Evolutionary conservation across 2,329 filamentous ascomycete genomes (phyloP), one percentile per base, ranked within the genome.

Genomic region (Neonectria neomacrospora): DNA sequence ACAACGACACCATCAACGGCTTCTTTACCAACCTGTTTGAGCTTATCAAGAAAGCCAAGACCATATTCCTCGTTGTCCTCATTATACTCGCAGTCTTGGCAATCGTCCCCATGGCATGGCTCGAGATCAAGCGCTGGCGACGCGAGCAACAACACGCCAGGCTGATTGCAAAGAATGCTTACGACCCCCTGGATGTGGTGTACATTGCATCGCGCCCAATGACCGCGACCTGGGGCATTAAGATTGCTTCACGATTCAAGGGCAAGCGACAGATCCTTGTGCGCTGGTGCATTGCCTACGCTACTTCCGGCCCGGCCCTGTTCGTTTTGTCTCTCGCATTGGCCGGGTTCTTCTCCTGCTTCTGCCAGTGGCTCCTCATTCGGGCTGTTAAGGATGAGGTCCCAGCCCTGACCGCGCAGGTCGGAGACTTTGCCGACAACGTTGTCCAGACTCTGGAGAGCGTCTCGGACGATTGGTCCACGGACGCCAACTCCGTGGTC

Each of bases 191-290:
- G 85, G 95, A 98, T 75, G 89, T 94, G 37, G 88, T 97, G 44
- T 97, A 97, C 79, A 91, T 97, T 69, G 89, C 91, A 32, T 94
- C 93, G 34, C 88, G 93, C 22, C 94, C 95, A 1, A 88, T 90
- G 71, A 92, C 93, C 1, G 88, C 93, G 1, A 84, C 85, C 2
- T 80, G 86, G 28, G 95, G 94, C 42, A 86, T 97, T 75, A 90
- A 86, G 78, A 71, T 92, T 20, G 88, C 91, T 7, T 85, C 85
- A 54, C 85, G 82, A 61, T 89, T 95, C 79, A 86, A 86, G 56
- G 78, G 86, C 77, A 80, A 90, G 69, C 85, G 87, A 54, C 90
- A 93, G 76, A 86, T 92, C 48, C 84, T 97, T 44, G 85, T 89
- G 10, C 89, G 94, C 65, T 97, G 94, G 94, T 88, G 88, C 55